Percentiles rank a stretch among this genome's conserved stretches.
phyloP scores from a whole-genome alignment of 2,329 filamentous ascomycete species.

The Neurospora sp. region DNA sequence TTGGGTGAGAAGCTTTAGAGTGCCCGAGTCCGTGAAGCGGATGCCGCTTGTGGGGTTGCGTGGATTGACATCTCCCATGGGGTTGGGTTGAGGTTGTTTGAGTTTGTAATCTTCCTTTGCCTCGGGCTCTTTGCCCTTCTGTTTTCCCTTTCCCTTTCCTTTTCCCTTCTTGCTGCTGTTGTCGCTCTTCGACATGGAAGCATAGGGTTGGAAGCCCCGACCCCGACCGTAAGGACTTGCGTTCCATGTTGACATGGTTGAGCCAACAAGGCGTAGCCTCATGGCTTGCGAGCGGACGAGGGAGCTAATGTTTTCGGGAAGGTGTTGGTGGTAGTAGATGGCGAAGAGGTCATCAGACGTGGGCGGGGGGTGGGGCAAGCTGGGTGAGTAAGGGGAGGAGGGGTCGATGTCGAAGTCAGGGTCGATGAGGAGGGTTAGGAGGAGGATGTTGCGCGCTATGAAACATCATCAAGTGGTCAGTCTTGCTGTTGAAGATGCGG shows the following conservation, averaged over 20 bases:
- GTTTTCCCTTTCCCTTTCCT: background rate
- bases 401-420: constrained; percentile 15
- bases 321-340: constrained; percentile 42
- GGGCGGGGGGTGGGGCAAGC: background rate
- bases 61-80: background rate
- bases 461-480: background rate
- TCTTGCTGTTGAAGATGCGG: background rate
- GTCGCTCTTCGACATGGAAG: background rate
- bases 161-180: background rate
- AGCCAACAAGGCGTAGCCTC: constrained; percentile 30
- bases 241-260: constrained; percentile 34
- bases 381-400: background rate
- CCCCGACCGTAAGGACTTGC: constrained; percentile 29
- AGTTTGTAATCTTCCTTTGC: background rate
- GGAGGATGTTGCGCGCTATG: constrained; percentile 43
- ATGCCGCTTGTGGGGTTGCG: background rate
- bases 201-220: background rate
- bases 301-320: constrained; percentile 27
- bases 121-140: background rate
- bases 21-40: background rate
- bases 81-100: background rate
- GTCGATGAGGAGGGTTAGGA: constrained; percentile 40
- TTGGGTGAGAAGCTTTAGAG: background rate
- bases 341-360: constrained; percentile 33
- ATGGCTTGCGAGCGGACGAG: constrained; percentile 31